Conservation (phyloP, 805 yeast species). For the Candida sphagnicola region DNA sequence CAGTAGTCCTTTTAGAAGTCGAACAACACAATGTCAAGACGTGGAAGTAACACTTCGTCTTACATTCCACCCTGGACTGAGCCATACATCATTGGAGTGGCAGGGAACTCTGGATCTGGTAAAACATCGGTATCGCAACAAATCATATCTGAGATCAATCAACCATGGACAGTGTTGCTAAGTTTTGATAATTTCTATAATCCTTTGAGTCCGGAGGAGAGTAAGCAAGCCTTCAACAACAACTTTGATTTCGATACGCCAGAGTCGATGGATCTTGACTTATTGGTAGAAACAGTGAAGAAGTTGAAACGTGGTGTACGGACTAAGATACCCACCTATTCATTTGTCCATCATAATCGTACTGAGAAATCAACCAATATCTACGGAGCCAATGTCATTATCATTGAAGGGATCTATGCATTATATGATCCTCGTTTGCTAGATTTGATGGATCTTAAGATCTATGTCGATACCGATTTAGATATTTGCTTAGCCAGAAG, state of each 20-base stretch:
- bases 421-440: conserved; percentile 65
- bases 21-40: background rate
- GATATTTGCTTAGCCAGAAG: conserved; percentile 91
- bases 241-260: conserved; percentile 89
- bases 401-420: conserved; percentile 89
- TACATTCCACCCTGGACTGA: conserved; percentile 42
- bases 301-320: conserved; percentile 65
- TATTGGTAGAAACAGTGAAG: conserved; percentile 58
- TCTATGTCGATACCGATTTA: conserved; percentile 90
- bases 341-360: conserved; percentile 65
- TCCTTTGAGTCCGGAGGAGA: conserved; percentile 62
- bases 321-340: conserved; percentile 44
- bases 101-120: conserved; percentile 69
- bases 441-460: conserved; percentile 77
- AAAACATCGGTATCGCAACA: conserved; percentile 87
- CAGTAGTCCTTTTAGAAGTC: background rate
- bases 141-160: conserved; percentile 70
- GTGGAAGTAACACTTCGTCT: conserved; percentile 7
- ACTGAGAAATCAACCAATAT: conserved; percentile 68
- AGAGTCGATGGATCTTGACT: conserved; percentile 74
- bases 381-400: conserved; percentile 91
- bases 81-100: conserved; percentile 46
- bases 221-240: conserved; percentile 58
- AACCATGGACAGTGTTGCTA: conserved; percentile 91
- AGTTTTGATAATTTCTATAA: conserved; percentile 90